phyloP scores from a whole-genome alignment of 2,329 filamentous ascomycete species.

The Botrytis byssoidea region DNA sequence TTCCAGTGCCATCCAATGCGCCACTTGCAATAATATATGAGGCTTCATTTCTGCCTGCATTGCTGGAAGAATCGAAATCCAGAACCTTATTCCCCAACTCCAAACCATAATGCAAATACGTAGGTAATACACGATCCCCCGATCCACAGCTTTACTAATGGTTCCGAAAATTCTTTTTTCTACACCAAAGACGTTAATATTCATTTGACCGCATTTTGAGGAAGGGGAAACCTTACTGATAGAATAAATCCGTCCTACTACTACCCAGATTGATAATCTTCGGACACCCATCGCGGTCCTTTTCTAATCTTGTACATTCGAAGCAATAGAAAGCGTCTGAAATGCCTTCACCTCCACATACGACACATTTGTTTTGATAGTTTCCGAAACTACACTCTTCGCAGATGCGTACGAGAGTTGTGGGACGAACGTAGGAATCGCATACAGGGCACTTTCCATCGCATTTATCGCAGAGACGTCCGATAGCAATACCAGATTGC shows the following conservation, averaged over 20 bases:
- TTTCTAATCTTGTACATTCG: conserved; percentile 94
- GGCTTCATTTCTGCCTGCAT: conserved; percentile 4
- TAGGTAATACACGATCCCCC: conserved; percentile 20
- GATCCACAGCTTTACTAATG: conserved; percentile 40
- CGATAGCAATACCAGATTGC: conserved; percentile 95
- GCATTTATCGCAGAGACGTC: conserved; percentile 98
- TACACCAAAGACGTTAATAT: conserved; percentile 21
- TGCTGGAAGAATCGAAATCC: conserved; percentile 1
- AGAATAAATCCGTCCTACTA: conserved; percentile 81
- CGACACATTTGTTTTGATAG: conserved; percentile 99
- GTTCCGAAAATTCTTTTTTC: conserved; percentile 70
- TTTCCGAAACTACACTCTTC: conserved; percentile 99
- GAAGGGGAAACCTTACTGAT: conserved; percentile 29
- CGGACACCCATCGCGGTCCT: conserved; percentile 94
- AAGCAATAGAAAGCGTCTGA: conserved; percentile 99
- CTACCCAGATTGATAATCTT: conserved; percentile 99
- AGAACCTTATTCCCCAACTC: conserved; percentile 1
- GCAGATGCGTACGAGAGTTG: conserved; percentile 95
- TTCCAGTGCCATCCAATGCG: background rate
- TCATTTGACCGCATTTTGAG: conserved; percentile 34
- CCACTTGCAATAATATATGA: background rate
- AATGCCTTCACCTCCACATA: conserved; percentile 96
- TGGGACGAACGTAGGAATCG: conserved; percentile 97
- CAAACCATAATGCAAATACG: conserved; percentile 11
- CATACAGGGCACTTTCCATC: conserved; percentile 99